Evolutionary conservation across 164 flowering plant genomes (phyloP).

Genomic region (Nelumbo lutea): DNA sequence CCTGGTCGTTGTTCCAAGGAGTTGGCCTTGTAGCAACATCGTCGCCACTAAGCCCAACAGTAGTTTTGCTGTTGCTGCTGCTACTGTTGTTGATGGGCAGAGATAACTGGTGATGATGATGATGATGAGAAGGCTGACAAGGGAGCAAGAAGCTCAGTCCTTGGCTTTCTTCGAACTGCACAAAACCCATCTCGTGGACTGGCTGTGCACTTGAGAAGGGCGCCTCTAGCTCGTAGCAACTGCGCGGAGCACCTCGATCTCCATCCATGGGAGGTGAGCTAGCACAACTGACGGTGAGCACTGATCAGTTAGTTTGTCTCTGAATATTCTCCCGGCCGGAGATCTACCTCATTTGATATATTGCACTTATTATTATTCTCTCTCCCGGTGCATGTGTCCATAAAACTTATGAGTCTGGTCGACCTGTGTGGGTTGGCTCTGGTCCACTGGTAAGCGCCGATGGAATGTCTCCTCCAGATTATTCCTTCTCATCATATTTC

Average conservation of each 20-base stretch:
- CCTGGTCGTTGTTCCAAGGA: constrained; percentile 41
- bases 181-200: constrained; percentile 51
- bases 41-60: constrained; percentile 27
- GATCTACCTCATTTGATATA: background rate
- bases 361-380: constrained; percentile 1
- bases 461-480: constrained; percentile 18
- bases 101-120: constrained; percentile 20
- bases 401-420: constrained; percentile 4
- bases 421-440: constrained; percentile 1
- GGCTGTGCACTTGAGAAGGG: constrained; percentile 26
- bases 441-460: constrained; percentile 30
- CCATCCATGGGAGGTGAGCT: constrained; percentile 22
- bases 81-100: constrained; percentile 20
- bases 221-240: constrained; percentile 24
- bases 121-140: constrained; percentile 4
- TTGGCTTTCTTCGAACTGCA: constrained; percentile 50
- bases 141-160: constrained; percentile 44
- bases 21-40: constrained; percentile 19
- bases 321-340: background rate
- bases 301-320: background rate
- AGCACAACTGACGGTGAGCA: too few species aligned
- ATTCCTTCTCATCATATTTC: constrained; percentile 15
- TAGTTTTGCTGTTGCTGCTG: constrained; percentile 5
- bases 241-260: constrained; percentile 24
- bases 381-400: constrained; percentile 10